Conservation (phyloP, 2,329 filamentous ascomycete species). For the Lomentospora prolificans region DNA sequence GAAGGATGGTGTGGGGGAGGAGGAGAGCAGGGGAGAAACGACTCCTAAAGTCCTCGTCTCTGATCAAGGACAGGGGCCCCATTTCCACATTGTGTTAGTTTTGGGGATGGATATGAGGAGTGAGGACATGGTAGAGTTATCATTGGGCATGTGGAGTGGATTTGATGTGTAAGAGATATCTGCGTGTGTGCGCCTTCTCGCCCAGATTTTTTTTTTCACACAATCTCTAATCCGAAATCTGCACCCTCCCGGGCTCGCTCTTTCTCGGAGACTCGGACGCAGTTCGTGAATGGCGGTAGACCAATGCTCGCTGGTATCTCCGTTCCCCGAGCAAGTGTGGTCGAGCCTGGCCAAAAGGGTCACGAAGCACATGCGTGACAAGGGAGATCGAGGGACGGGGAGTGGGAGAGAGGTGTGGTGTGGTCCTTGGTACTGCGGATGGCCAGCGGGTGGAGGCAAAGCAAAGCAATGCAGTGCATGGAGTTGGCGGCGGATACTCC, state of each 20-base stretch:
- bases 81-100: too few relatives aligned
- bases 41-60: too few relatives aligned
- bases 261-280: slow-evolving; percentile 2
- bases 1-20: not conserved
- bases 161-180: slow-evolving; percentile 1
- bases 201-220: not conserved
- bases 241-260: not conserved
- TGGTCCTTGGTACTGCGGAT: too few relatives aligned
- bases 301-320: not conserved
- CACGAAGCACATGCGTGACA: not conserved
- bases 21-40: not conserved
- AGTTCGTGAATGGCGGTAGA: not conserved
- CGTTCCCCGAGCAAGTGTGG: not conserved
- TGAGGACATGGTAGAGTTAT: too few relatives aligned
- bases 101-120: too few relatives aligned
- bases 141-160: not conserved
- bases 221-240: not conserved
- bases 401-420: not conserved
- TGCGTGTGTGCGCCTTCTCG: not conserved
- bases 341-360: not conserved
- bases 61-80: too few relatives aligned
- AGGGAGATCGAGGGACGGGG: not conserved
- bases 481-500: not conserved
- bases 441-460: not conserved
- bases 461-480: not conserved